A percentile compares a stretch with the other conserved stretches of the same genome.
Evolutionary conservation across 192 early-diverging fungal species (phyloP).

Genomic region (Umbelopsis sp.): DNA sequence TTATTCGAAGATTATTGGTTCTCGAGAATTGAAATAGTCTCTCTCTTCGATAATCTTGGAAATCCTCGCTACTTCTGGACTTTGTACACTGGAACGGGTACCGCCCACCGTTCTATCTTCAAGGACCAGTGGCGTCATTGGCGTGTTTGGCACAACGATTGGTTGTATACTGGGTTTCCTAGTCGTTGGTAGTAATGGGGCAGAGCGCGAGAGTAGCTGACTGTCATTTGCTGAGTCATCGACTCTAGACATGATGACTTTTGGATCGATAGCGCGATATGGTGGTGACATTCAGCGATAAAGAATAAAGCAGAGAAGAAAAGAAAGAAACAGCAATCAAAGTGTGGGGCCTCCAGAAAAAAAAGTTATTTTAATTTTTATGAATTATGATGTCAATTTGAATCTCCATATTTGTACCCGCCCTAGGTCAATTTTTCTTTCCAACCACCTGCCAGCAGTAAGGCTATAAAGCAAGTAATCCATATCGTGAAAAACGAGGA

Average conservation of each 20-base stretch:
- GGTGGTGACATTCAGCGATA: not conserved
- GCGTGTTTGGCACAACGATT: not conserved
- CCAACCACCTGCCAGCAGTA: not conserved
- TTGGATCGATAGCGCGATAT: too few species aligned
- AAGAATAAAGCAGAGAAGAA: not conserved
- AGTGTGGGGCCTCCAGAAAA: not conserved
- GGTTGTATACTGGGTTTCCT: not conserved
- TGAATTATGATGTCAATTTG: conserved; percentile 16
- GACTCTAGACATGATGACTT: too few species aligned
- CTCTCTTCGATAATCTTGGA: too few species aligned
- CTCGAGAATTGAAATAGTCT: too few species aligned
- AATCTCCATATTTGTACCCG: not conserved
- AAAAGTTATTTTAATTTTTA: not conserved
- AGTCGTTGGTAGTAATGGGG: not conserved
- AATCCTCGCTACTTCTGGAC: too few species aligned
- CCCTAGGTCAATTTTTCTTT: not conserved
- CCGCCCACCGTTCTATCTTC: not conserved
- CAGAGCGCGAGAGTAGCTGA: not conserved
- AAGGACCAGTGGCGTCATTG: conserved; percentile 1
- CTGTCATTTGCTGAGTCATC: not conserved
- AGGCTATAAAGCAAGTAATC: not conserved
- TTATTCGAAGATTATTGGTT: too few species aligned
- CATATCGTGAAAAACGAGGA: not conserved
- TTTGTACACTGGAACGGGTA: too few species aligned
- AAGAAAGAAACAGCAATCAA: not conserved